Evolutionary conservation across 2,329 filamentous ascomycete genomes (phyloP).

Genomic region (Capronia americana): DNA sequence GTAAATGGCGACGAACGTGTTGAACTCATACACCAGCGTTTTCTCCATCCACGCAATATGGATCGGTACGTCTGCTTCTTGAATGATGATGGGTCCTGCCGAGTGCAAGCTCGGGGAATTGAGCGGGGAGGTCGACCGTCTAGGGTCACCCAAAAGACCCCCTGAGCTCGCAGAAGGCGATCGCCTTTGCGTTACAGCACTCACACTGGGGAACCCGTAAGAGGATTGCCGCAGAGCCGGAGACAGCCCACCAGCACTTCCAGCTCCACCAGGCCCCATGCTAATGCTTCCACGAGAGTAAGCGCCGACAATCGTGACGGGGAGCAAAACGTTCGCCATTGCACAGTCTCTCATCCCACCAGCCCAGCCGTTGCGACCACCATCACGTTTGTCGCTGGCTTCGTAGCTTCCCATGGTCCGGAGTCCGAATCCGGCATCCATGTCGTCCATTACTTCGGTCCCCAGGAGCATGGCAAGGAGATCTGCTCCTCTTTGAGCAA

Average conservation of each 20-base stretch:
- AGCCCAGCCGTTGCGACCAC: slow-evolving; percentile 53
- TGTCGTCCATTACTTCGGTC: slow-evolving; percentile 71
- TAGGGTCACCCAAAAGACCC: slow-evolving; percentile 23
- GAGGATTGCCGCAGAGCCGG: slow-evolving; percentile 36
- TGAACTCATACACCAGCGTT: slow-evolving; percentile 63
- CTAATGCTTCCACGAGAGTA: slow-evolving; percentile 37
- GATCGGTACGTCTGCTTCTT: slow-evolving; percentile 47
- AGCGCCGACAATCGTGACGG: slow-evolving; percentile 58
- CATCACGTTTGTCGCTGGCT: slow-evolving; percentile 35
- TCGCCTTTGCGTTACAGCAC: slow-evolving; percentile 14
- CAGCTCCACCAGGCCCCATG: slow-evolving; percentile 39
- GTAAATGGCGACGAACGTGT: slow-evolving; percentile 74
- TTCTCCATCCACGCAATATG: slow-evolving; percentile 65
- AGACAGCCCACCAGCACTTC: slow-evolving; percentile 39
- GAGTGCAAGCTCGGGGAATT: slow-evolving; percentile 30
- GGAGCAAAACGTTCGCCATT: slow-evolving; percentile 76
- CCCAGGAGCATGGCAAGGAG: slow-evolving; percentile 67
- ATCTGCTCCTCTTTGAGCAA: slow-evolving; percentile 70
- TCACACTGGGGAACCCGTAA: slow-evolving; percentile 36
- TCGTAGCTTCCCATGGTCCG: slow-evolving; percentile 40
- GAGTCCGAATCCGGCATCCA: slow-evolving; percentile 42
- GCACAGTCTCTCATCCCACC: slow-evolving; percentile 65
- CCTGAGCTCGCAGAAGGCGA: slow-evolving; percentile 23
- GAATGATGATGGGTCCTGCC: slow-evolving; percentile 34
- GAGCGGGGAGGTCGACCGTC: slow-evolving; percentile 28